phyloP scores from a whole-genome alignment of 2,329 filamentous ascomycete genomes.

The Tolypocladium guangdongense region DNA sequence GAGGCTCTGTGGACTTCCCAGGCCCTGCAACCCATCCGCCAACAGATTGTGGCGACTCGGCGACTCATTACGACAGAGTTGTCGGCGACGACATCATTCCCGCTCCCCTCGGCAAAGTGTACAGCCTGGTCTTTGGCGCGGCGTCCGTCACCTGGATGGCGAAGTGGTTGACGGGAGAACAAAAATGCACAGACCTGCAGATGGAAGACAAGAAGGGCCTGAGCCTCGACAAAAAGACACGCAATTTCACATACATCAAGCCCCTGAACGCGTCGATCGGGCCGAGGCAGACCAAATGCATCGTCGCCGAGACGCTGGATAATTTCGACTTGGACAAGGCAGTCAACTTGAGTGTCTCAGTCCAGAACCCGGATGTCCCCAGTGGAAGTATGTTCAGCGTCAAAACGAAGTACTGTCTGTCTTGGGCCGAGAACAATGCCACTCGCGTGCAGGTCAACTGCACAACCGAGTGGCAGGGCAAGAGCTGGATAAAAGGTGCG shows the following conservation, averaged over 20 bases:
- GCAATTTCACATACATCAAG: conserved; percentile 82
- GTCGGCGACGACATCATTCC: conserved; percentile 78
- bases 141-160: conserved; percentile 71
- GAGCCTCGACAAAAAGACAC: conserved; percentile 60
- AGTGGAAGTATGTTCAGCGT: conserved; percentile 84
- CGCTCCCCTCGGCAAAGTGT: conserved; percentile 86
- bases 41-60: conserved; percentile 74
- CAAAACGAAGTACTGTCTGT: conserved; percentile 90
- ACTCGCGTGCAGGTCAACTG: conserved; percentile 84
- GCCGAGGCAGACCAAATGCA: conserved; percentile 89
- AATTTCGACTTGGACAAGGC: conserved; percentile 77
- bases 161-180: conserved; percentile 75
- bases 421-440: conserved; percentile 78
- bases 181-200: conserved; percentile 81
- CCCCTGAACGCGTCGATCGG: conserved; percentile 76
- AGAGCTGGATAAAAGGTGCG: conserved; percentile 94
- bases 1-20: conserved; percentile 57
- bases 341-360: conserved; percentile 70
- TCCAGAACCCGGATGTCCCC: conserved; percentile 88
- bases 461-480: conserved; percentile 89
- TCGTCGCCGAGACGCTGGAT: conserved; percentile 78
- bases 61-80: conserved; percentile 72
- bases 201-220: conserved; percentile 77
- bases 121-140: conserved; percentile 76
- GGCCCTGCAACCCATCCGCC: conserved; percentile 72